A percentile compares a stretch with the other conserved stretches of the same genome.
These are phyloP conservation scores for Claviceps pazoutovae DNA, from an alignment of 2,329 filamentous ascomycete genomes.

Conservation along the genomic window DNA sequence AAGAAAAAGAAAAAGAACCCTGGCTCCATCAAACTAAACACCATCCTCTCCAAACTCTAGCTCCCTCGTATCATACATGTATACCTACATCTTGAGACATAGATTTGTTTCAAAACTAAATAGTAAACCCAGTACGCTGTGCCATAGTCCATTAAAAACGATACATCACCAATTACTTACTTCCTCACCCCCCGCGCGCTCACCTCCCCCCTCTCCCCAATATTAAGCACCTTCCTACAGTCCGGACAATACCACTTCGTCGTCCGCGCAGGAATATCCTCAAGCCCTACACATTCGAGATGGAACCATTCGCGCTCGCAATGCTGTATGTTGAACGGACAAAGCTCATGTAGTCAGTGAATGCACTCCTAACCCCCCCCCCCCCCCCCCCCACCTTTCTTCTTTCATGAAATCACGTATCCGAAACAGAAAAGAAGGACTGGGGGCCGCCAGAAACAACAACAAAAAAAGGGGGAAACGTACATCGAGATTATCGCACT, in stretches of 20 bases:
- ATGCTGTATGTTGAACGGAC: slow-evolving; percentile 24
- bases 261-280: slow-evolving; percentile 53
- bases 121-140: neutral
- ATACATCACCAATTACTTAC: slow-evolving; percentile 18
- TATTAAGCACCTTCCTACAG: slow-evolving; percentile 49
- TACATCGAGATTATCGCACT: slow-evolving; percentile 66
- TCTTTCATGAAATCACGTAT: no score
- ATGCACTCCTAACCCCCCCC: no score
- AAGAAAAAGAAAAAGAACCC: neutral
- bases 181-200: slow-evolving; percentile 42
- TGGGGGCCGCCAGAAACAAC: neutral
- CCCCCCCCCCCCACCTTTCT: no score
- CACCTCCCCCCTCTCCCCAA: slow-evolving; percentile 50
- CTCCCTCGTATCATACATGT: neutral
- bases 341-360: no score
- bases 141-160: no score
- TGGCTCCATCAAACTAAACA: neutral
- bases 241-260: slow-evolving; percentile 79
- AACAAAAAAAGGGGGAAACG: slow-evolving; percentile 20
- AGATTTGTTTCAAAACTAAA: neutral
- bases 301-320: slow-evolving; percentile 82
- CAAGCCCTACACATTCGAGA: slow-evolving; percentile 59
- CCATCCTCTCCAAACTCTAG: no score
- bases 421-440: neutral
- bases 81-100: neutral